Conservation (phyloP, 2,329 filamentous ascomycete species). For the Pseudogymnoascus sp. region DNA sequence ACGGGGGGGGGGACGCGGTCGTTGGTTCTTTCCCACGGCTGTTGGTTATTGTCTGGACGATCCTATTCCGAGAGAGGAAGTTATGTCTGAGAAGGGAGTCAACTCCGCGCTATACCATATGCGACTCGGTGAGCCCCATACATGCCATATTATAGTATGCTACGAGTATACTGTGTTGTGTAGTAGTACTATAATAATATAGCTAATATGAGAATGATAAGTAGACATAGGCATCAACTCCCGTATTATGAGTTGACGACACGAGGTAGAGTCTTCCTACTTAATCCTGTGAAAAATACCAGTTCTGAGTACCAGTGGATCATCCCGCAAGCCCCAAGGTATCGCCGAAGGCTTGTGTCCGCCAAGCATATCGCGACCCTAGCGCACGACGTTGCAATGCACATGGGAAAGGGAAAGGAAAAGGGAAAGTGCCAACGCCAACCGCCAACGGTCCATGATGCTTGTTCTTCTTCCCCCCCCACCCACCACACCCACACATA, state of each 20-base stretch:
- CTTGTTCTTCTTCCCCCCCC: not conserved
- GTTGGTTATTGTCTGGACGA: not conserved
- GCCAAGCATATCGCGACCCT: not conserved
- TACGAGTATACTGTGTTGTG: no score
- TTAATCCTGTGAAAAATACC: not conserved
- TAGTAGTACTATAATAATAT: no score
- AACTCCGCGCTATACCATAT: not conserved
- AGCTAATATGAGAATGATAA: not conserved
- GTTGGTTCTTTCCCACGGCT: not conserved
- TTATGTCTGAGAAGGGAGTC: not conserved
- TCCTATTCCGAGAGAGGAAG: slow-evolving; percentile 1
- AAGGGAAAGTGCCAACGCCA: not conserved
- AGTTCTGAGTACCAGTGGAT: not conserved
- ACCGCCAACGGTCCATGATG: not conserved
- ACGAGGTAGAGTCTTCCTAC: not conserved
- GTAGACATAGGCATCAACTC: no score
- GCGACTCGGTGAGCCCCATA: not conserved
- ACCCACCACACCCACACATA: not conserved
- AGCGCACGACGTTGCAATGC: slow-evolving; percentile 5
- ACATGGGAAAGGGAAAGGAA: not conserved
- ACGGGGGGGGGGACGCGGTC: not conserved
- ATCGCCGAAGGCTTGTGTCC: not conserved
- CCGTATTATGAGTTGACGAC: not conserved
- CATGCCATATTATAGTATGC: not conserved
- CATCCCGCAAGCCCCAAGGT: not conserved